Conservation (phyloP, 306 rosid genomes). For the Sicyos baderoa region DNA sequence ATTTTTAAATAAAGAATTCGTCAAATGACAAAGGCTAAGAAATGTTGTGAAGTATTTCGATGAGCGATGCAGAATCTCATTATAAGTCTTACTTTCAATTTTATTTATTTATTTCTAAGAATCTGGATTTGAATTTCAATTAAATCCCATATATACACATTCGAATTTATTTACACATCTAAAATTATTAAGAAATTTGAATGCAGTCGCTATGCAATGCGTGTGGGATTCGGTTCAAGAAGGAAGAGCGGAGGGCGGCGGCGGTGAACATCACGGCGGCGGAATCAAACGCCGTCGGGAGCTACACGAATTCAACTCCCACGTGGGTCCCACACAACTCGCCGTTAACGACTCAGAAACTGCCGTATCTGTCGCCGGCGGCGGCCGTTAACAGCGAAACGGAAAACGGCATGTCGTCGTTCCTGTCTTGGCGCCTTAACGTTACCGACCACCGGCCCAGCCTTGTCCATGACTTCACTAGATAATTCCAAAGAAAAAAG, state of each 20-base stretch:
- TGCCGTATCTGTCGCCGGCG: slow-evolving; percentile 42
- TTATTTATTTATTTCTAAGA: too few species aligned
- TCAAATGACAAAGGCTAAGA: too few species aligned
- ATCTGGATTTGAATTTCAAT: too few species aligned
- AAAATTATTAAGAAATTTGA: not conserved
- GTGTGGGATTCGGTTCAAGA: slow-evolving; percentile 94
- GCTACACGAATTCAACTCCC: not conserved
- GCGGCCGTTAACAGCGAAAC: slow-evolving; percentile 26
- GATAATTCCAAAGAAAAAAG: slow-evolving; percentile 31
- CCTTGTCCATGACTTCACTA: slow-evolving; percentile 82
- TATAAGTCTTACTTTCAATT: not conserved
- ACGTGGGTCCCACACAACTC: slow-evolving; percentile 9
- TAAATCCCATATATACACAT: too few species aligned
- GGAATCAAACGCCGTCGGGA: slow-evolving; percentile 3
- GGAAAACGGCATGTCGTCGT: slow-evolving; percentile 52
- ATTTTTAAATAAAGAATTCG: too few species aligned
- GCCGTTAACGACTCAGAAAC: slow-evolving; percentile 40
- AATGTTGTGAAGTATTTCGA: not conserved
- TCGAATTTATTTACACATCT: too few species aligned
- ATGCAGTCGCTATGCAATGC: slow-evolving; percentile 93
- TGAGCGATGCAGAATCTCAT: not conserved
- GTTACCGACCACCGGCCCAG: slow-evolving; percentile 66
- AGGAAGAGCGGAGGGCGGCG: slow-evolving; percentile 55
- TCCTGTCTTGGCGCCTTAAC: slow-evolving; percentile 87
- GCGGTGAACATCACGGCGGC: not conserved